These are phyloP conservation scores for Sarcodon aspratus DNA, from an alignment of 768 basidiomycete genomes.

Conservation along the genomic window DNA sequence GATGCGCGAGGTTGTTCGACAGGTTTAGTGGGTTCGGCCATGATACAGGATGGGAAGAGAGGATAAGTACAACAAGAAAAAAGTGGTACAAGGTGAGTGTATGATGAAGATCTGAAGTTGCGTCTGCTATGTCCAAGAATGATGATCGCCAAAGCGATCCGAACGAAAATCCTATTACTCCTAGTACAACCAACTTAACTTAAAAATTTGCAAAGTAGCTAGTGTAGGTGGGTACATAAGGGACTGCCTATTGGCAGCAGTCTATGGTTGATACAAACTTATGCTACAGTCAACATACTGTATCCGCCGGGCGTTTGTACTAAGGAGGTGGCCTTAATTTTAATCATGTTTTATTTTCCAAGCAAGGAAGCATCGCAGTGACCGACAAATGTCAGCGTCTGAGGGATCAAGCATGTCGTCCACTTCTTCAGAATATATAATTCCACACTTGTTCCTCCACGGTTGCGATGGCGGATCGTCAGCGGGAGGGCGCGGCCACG, in stretches of 20 bases:
- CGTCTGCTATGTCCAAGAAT: background rate
- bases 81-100: background rate
- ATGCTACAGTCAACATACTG: too few species aligned
- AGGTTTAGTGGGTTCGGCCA: constrained; percentile 54
- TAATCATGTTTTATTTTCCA: background rate
- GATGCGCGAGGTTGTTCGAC: constrained; percentile 14
- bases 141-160: too few species aligned
- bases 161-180: too few species aligned
- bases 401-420: constrained; percentile 10
- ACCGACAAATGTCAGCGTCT: background rate
- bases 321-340: too few species aligned
- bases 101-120: background rate
- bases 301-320: too few species aligned
- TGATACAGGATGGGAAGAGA: constrained; percentile 11
- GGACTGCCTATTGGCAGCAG: too few species aligned
- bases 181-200: too few species aligned
- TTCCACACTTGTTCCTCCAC: constrained; percentile 29
- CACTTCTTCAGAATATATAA: constrained; percentile 9
- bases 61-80: background rate
- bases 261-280: too few species aligned
- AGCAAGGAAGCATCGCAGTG: background rate
- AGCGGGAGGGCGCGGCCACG: constrained; percentile 40
- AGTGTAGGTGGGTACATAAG: too few species aligned
- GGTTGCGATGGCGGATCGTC: constrained; percentile 38
- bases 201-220: too few species aligned